Evolutionary conservation across 768 basidiomycete genomes (phyloP).

Genomic region (Boletus pseudo-olivaceus): DNA sequence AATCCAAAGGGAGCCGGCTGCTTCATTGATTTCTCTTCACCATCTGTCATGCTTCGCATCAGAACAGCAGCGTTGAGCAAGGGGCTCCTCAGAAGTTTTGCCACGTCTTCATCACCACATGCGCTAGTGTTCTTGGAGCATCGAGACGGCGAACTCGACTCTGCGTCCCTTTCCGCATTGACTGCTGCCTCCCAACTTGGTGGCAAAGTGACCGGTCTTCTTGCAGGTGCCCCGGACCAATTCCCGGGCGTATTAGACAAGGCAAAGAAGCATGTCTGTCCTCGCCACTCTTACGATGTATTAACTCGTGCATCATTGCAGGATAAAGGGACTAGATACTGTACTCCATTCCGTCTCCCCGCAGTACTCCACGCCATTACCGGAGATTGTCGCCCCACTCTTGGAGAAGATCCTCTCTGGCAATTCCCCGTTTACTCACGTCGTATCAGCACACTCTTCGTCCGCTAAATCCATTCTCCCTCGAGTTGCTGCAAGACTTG

Average conservation of each 20-base stretch:
- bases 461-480: conserved; percentile 91
- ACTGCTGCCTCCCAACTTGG: conserved; percentile 87
- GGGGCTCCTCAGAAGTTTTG: conserved; percentile 41
- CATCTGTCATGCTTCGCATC: conserved; percentile 17
- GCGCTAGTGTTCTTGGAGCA: conserved; percentile 92
- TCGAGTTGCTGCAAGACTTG: conserved; percentile 85
- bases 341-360: conserved; percentile 69
- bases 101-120: conserved; percentile 60
- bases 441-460: conserved; percentile 90
- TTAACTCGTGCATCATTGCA: conserved; percentile 26
- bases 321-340: conserved; percentile 63
- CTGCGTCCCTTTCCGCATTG: conserved; percentile 84
- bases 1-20: not conserved
- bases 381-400: conserved; percentile 81
- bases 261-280: conserved; percentile 67
- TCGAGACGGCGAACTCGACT: conserved; percentile 72
- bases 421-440: conserved; percentile 74
- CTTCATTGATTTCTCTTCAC: not conserved
- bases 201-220: conserved; percentile 77
- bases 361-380: conserved; percentile 64
- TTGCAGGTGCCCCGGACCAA: conserved; percentile 67
- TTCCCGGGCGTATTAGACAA: conserved; percentile 64
- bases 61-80: conserved; percentile 29
- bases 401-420: conserved; percentile 69
- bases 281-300: conserved; percentile 4